These are phyloP conservation scores for Albatrellus ellisii DNA, from an alignment of 768 basidiomycete genomes.

Conservation along the genomic window DNA sequence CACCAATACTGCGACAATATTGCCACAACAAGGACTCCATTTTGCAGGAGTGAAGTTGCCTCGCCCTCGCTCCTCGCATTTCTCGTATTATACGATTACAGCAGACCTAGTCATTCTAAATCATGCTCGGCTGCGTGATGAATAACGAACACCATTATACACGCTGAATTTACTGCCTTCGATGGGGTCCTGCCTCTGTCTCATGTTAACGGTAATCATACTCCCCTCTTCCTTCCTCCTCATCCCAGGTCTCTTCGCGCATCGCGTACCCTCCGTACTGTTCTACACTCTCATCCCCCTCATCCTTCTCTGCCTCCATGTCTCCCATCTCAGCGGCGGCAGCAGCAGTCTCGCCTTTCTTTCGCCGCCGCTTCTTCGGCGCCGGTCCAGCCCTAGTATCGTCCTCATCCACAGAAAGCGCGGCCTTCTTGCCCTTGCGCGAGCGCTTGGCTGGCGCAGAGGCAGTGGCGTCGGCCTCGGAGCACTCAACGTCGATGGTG, in stretches of 20 bases:
- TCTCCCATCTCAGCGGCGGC: constrained; percentile 21
- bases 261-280: not conserved
- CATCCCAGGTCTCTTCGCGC: constrained; percentile 1
- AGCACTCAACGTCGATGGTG: constrained; percentile 58
- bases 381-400: constrained; percentile 23
- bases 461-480: constrained; percentile 43
- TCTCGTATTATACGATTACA: too few species aligned
- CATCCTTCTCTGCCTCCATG: constrained; percentile 24
- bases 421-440: constrained; percentile 46
- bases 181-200: too few species aligned
- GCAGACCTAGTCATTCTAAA: too few species aligned
- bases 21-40: too few species aligned
- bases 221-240: not conserved
- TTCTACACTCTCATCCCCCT: constrained; percentile 17
- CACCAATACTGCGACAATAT: too few species aligned
- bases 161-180: too few species aligned
- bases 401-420: constrained; percentile 24
- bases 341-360: constrained; percentile 26
- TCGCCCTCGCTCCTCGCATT: too few species aligned
- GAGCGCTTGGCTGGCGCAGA: constrained; percentile 23
- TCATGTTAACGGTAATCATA: not conserved
- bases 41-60: too few species aligned
- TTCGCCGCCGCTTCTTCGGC: constrained; percentile 38
- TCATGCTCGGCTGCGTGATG: too few species aligned
- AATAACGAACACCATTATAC: too few species aligned